Evolutionary conservation across 139 green algal genomes (phyloP), one percentile per base, ranked within the genome.

Genomic region (Coelastrella sp.): DNA sequence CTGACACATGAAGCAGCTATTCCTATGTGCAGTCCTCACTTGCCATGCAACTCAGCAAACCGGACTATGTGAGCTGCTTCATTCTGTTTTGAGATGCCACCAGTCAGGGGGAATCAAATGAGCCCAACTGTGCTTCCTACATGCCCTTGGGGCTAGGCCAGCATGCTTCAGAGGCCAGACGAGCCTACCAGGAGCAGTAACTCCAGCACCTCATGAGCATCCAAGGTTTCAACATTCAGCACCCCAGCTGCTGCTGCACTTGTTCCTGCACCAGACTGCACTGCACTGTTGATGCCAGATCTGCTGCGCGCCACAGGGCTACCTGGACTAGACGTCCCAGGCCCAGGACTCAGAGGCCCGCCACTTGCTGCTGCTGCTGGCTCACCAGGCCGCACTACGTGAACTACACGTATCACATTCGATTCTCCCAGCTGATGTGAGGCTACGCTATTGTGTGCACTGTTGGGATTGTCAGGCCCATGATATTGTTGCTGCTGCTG

Each of bases 171-270:
- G 32, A 47, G 32, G 32, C 32, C 32, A 47, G 32, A 47, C 32
- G 32, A 76, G 78, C 73, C 54, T 23, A 91, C 76, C 77, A 87
- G 65, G 65, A 91, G 54, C 64, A 91, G 78, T 64, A 91, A 20
- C 65, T 91, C 87, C 77, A 91, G 78, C 78, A 91, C 64, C 65
- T 91, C 87, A 32, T 14, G 20, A n/a, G 77, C 77, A 66, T 86
- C 54, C 87, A 91, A 7, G 4, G 54, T 80, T 4, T 88, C 54
- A 5, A 80, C 65, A 64, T 88, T 47, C 65, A 88, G 47, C 59
- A 86, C 80, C 19, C 80, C 47, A 47, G 57, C 23, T 19, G 56
- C 79, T 73, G 79, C 5, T 73, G 56, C 57, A 17, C 6, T 47
- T 5, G 66, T 14, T n/a, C 5, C 23, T 20, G 47, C 32, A 61